Conservation (phyloP, 177 flowering plant species). For the Telopea speciosissima region DNA sequence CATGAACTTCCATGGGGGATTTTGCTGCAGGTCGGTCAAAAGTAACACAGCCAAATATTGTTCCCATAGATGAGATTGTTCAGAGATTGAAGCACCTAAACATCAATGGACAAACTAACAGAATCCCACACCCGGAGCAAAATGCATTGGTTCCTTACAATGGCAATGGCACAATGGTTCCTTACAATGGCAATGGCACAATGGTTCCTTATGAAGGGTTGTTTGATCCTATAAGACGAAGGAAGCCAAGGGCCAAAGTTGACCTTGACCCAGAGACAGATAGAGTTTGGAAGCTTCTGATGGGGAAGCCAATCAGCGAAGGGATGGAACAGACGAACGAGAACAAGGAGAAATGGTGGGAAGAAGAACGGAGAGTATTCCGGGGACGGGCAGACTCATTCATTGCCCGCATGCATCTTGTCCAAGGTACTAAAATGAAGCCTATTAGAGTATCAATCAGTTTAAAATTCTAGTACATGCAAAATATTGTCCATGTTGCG, state of each 20-base stretch:
- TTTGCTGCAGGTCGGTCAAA: slow-evolving; percentile 7
- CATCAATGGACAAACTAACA: slow-evolving; percentile 6
- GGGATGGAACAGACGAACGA: slow-evolving; percentile 28
- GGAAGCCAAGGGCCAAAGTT: slow-evolving; percentile 23
- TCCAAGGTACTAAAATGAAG: slow-evolving; percentile 53
- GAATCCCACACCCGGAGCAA: background rate
- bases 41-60: background rate
- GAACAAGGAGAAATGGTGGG: slow-evolving; percentile 47
- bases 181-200: slow-evolving; percentile 8
- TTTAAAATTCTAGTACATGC: no score
- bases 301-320: slow-evolving; percentile 33
- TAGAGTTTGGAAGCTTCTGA: slow-evolving; percentile 44
- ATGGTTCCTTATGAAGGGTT: slow-evolving; percentile 17
- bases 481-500: background rate
- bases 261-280: slow-evolving; percentile 48
- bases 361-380: slow-evolving; percentile 37
- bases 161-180: slow-evolving; percentile 12
- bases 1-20: background rate
- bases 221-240: slow-evolving; percentile 18
- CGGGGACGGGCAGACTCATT: slow-evolving; percentile 45
- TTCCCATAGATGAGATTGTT: slow-evolving; percentile 12
- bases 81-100: slow-evolving; percentile 2
- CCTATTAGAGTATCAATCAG: background rate
- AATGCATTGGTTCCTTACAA: slow-evolving; percentile 18
- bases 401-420: slow-evolving; percentile 66